A percentile compares a stretch with the other conserved stretches of the same genome.
Conservation (phyloP, 1,284 basidiomycete species). For the Lentinula novae-zelandiae region DNA sequence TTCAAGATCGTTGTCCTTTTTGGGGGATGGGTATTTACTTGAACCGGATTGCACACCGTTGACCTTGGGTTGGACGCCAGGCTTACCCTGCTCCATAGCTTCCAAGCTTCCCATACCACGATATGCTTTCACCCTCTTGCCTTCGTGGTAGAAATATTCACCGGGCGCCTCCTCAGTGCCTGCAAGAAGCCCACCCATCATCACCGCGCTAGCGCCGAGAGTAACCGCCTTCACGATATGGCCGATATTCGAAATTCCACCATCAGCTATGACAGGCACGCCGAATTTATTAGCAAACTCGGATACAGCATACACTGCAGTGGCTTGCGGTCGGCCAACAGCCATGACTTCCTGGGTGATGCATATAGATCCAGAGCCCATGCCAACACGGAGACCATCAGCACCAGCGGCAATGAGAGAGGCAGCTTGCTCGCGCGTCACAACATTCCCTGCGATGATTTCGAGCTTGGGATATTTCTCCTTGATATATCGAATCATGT, state of each 20-base stretch:
- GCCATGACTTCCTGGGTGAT: conserved; percentile 99
- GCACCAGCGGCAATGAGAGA: conserved; percentile 92
- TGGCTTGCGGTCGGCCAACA: conserved; percentile 97
- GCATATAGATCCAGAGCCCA: conserved; percentile 98
- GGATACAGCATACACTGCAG: conserved; percentile 92
- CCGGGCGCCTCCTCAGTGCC: conserved; percentile 97
- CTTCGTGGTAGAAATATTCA: conserved; percentile 99
- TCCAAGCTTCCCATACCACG: conserved; percentile 98
- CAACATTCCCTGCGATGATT: conserved; percentile 96
- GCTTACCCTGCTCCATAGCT: conserved; percentile 89
- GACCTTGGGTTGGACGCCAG: conserved; percentile 27
- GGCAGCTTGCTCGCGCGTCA: conserved; percentile 97
- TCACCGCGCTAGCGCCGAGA: conserved; percentile 92
- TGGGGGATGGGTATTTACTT: conserved; percentile 45
- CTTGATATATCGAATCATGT: conserved; percentile 97
- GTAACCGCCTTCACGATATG: conserved; percentile 97
- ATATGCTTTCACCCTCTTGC: conserved; percentile 98
- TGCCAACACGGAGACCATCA: conserved; percentile 92
- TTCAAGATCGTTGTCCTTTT: conserved; percentile 58
- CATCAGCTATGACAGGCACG: conserved; percentile 97
- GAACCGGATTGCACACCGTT: conserved; percentile 31
- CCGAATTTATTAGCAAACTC: conserved; percentile 95
- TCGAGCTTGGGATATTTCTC: conserved; percentile 79
- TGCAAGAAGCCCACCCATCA: conserved; percentile 98
- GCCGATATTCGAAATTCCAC: conserved; percentile 93